These are phyloP conservation scores for Amphichorda felina DNA, from an alignment of 2,329 filamentous ascomycete genomes.

Conservation along the genomic window DNA sequence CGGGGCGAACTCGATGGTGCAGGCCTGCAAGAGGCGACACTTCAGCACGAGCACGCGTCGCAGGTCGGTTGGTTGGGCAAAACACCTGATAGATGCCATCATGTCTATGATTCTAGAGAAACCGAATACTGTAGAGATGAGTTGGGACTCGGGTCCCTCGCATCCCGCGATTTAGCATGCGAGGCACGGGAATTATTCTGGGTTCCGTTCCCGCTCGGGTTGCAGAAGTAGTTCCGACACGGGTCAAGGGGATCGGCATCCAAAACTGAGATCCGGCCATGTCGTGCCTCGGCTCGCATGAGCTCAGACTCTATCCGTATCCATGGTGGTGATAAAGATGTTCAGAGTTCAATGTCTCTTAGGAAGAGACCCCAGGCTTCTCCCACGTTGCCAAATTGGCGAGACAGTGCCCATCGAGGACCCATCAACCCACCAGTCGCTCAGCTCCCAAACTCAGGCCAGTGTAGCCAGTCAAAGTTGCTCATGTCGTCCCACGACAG, in stretches of 20 bases:
- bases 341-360: no score
- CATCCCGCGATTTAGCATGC: no score
- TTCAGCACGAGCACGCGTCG: background rate
- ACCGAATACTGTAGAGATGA: no score
- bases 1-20: background rate
- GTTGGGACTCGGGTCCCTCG: no score
- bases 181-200: background rate
- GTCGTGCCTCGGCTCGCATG: background rate
- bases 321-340: no score
- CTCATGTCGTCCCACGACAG: conserved; percentile 48
- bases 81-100: background rate
- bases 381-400: no score
- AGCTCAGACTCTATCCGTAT: no score
- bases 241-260: background rate
- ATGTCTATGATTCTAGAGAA: background rate
- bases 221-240: background rate
- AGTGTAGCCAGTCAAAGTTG: conserved; percentile 45
- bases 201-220: background rate
- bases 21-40: background rate
- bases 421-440: no score
- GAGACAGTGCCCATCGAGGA: no score
- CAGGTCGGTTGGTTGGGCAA: background rate
- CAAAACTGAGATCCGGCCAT: background rate
- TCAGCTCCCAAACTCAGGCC: conserved; percentile 30
- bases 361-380: no score